Percentiles rank a stretch among this genome's conserved stretches.
Conservation (phyloP, 2,329 filamentous ascomycete species). For the Triangularia verruculosa region DNA sequence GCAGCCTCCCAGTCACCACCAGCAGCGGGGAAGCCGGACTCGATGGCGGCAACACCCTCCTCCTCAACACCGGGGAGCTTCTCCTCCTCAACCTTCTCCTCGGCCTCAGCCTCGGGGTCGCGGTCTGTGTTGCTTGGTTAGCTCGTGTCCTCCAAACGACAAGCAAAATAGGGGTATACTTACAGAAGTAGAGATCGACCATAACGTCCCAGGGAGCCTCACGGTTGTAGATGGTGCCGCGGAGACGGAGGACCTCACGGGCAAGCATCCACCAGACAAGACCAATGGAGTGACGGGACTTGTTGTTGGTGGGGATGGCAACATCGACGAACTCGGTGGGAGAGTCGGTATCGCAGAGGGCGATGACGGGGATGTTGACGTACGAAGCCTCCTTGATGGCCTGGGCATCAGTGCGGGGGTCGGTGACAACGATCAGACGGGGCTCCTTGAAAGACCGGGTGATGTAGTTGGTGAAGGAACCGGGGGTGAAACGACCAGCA, state of each 20-base stretch:
- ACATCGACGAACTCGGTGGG: slow-evolving; percentile 99
- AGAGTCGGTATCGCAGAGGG: slow-evolving; percentile 98
- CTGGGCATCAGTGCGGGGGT: slow-evolving; percentile 98
- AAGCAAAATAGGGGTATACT: slow-evolving; percentile 32
- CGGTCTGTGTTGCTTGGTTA: slow-evolving; percentile 60
- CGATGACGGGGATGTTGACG: slow-evolving; percentile 99
- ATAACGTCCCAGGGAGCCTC: slow-evolving; percentile 99
- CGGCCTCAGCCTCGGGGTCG: slow-evolving; percentile 98
- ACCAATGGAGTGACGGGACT: slow-evolving; percentile 98
- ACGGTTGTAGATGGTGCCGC: slow-evolving; percentile 92
- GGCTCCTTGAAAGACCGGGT: slow-evolving; percentile 99
- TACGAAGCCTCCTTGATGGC: slow-evolving; percentile 99
- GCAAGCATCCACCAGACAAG: slow-evolving; percentile 99
- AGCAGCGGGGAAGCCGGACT: slow-evolving; percentile 65
- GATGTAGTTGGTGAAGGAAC: slow-evolving; percentile 99
- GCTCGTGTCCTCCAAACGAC: slow-evolving; percentile 20
- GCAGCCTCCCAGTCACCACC: slow-evolving; percentile 79
- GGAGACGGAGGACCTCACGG: slow-evolving; percentile 98
- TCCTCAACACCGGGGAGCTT: slow-evolving; percentile 85
- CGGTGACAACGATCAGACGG: slow-evolving; percentile 98
- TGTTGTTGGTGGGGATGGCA: slow-evolving; percentile 99
- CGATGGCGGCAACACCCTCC: slow-evolving; percentile 73
- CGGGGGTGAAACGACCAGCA: slow-evolving; percentile 98
- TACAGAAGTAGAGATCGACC: slow-evolving; percentile 99
- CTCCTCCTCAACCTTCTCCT: slow-evolving; percentile 94